Evolutionary conservation across 495 filamentous ascomycete genomes (phyloP).

Genomic region (Daldinia caldariorum): DNA sequence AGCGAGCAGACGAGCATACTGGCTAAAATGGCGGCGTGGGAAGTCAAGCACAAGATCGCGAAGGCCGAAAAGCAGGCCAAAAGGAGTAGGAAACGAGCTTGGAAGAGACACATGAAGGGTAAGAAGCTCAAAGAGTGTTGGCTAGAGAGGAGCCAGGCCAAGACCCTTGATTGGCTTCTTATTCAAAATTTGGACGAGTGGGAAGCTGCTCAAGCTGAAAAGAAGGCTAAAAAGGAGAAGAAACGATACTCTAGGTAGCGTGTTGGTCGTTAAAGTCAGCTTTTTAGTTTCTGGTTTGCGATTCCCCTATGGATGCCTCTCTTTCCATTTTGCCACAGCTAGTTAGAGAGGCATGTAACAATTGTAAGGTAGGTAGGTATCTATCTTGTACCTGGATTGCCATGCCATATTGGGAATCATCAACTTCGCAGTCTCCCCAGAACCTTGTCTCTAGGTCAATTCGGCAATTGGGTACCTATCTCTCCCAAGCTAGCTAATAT

Average conservation of each 20-base stretch:
- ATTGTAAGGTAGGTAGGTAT: neutral
- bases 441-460: no score
- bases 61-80: constrained; percentile 27
- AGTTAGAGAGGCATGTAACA: neutral
- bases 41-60: constrained; percentile 34
- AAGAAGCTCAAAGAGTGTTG: constrained; percentile 36
- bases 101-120: constrained; percentile 43
- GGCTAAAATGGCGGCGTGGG: constrained; percentile 38
- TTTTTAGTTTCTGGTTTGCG: neutral
- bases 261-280: neutral
- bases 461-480: no score
- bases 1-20: constrained; percentile 33
- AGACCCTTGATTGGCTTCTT: constrained; percentile 40
- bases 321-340: neutral
- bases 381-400: no score
- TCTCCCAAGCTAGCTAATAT: no score
- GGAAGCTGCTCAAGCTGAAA: constrained; percentile 29
- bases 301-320: neutral
- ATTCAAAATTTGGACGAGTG: constrained; percentile 42
- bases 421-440: no score
- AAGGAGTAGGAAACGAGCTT: constrained; percentile 25
- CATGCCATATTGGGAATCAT: no score
- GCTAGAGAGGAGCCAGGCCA: constrained; percentile 24
- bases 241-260: neutral
- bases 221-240: constrained; percentile 33